Evolutionary conservation across 2,329 filamentous ascomycete genomes (phyloP).

Genomic region (Penicillium olsonii): DNA sequence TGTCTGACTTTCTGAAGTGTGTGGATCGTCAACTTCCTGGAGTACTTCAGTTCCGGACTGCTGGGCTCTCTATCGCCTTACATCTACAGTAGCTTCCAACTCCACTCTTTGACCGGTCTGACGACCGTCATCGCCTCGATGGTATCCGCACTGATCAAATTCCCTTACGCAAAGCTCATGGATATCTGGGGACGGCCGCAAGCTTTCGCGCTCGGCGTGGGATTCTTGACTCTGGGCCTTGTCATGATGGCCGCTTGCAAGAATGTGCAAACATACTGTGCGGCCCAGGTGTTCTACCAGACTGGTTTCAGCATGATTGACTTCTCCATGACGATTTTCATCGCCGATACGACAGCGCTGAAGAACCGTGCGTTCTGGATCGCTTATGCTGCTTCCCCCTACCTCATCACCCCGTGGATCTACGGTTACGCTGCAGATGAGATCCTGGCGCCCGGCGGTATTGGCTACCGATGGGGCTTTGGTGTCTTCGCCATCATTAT

Average conservation of each 20-base stretch:
- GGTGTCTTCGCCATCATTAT: constrained; percentile 62
- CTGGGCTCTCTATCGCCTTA: constrained; percentile 9
- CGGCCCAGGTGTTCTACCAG: constrained; percentile 62
- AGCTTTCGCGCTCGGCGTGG: constrained; percentile 5
- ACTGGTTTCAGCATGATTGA: constrained; percentile 57
- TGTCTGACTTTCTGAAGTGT: constrained; percentile 1
- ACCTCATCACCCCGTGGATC: constrained; percentile 61
- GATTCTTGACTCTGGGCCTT: constrained; percentile 40
- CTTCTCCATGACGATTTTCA: constrained; percentile 59
- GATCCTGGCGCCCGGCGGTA: constrained; percentile 45
- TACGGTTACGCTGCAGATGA: constrained; percentile 56
- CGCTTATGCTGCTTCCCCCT: constrained; percentile 60
- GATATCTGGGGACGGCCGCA: constrained; percentile 18
- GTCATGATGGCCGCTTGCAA: constrained; percentile 64
- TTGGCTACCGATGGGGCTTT: constrained; percentile 28
- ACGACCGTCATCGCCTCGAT: constrained; percentile 6
- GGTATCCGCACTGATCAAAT: constrained; percentile 7
- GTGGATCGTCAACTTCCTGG: constrained; percentile 12
- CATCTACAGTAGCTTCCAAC: constrained; percentile 9
- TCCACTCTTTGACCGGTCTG: constrained; percentile 9
- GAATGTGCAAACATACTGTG: constrained; percentile 62
- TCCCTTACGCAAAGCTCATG: constrained; percentile 19
- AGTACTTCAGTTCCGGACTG: constrained; percentile 14
- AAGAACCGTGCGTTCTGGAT: constrained; percentile 62
- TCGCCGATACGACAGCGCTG: constrained; percentile 63